Base-by-base conservation (phyloP, 2,329 filamentous ascomycete genomes). In the Neonectria sp. region DNA sequence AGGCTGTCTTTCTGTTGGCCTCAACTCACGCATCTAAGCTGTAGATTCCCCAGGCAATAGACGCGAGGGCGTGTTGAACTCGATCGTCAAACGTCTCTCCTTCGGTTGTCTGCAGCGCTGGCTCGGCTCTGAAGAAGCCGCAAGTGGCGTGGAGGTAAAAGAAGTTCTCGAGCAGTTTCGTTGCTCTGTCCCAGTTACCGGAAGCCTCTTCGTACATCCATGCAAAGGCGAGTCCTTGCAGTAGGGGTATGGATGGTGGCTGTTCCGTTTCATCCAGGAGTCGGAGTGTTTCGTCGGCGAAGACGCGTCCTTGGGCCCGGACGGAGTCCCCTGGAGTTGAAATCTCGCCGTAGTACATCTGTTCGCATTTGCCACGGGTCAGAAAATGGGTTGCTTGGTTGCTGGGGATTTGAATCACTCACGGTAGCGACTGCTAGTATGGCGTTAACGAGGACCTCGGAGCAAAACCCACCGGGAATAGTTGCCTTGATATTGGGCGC, bases 11-110 rank as follows among this genome's bases (percentile, higher is more conserved):
- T 4, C 9, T 13, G 6, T 9, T 33, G 11, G 11, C 37, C 3
- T 55, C 6, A 24, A 59, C 75, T 55, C 60, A 75, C 74, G 61
- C 62, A 15, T 75, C 69, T 11, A 75, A 52, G 59, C 58, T 69
- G 29, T 74, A 75, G 8, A 76, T 65, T 2, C 73, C 75, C 71
- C 73, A 76, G 6, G 65, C 25, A 5, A 73, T 71, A 3, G 52
- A 62, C 3, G 67, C 66, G 6, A 68, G 6, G 2, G 70, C 73
- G 6, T 52, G 43, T 21, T 70, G 63, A 12, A 60, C 43, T 12
- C 55, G 21, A 1, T 17, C 12, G 24, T 21, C 17, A 13, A n/a
- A 2, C 24, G 3, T 31, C 27, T 43, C 31, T 7, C 27, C 48
- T 21, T 51, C 48, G 15, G 6, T 15, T 3, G 25, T 27, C 15